Evolutionary conservation across 2,329 filamentous ascomycete genomes (phyloP).

Genomic region (Scorias spongiosa): DNA sequence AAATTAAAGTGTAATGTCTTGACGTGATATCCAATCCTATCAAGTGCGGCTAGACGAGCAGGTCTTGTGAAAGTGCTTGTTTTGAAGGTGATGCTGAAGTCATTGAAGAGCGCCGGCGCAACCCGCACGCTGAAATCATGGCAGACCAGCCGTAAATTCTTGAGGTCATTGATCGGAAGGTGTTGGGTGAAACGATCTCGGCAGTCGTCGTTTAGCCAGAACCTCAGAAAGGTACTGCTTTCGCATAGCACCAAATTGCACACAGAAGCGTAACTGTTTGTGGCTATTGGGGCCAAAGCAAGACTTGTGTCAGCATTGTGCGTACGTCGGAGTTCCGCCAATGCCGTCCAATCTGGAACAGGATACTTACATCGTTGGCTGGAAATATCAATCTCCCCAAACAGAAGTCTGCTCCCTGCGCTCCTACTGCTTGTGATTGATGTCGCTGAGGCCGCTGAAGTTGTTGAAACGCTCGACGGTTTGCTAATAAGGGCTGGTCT

Average conservation of each 20-base stretch:
- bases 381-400: slow-evolving; percentile 34
- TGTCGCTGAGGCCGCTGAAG: slow-evolving; percentile 18
- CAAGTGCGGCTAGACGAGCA: slow-evolving; percentile 56
- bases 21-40: slow-evolving; percentile 63
- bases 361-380: slow-evolving; percentile 22
- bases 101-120: slow-evolving; percentile 54
- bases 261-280: slow-evolving; percentile 30
- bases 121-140: slow-evolving; percentile 56
- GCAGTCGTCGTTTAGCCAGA: slow-evolving; percentile 34
- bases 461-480: slow-evolving; percentile 18
- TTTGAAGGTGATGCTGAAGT: slow-evolving; percentile 55
- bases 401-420: slow-evolving; percentile 26
- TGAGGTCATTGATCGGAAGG: slow-evolving; percentile 26
- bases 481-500: slow-evolving; percentile 14
- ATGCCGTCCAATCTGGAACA: neutral
- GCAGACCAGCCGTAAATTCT: slow-evolving; percentile 46
- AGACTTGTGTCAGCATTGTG: slow-evolving; percentile 1
- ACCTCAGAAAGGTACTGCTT: slow-evolving; percentile 32
- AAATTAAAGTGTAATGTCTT: slow-evolving; percentile 65
- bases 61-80: slow-evolving; percentile 62
- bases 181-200: slow-evolving; percentile 29
- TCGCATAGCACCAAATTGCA: slow-evolving; percentile 35
- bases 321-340: neutral
- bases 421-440: slow-evolving; percentile 18
- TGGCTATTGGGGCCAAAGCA: slow-evolving; percentile 17